Percentiles rank a stretch among this genome's conserved stretches.
Conservation (phyloP, 371 early-diverging fungal genomes). For the Choanephora cucurbitarum region DNA sequence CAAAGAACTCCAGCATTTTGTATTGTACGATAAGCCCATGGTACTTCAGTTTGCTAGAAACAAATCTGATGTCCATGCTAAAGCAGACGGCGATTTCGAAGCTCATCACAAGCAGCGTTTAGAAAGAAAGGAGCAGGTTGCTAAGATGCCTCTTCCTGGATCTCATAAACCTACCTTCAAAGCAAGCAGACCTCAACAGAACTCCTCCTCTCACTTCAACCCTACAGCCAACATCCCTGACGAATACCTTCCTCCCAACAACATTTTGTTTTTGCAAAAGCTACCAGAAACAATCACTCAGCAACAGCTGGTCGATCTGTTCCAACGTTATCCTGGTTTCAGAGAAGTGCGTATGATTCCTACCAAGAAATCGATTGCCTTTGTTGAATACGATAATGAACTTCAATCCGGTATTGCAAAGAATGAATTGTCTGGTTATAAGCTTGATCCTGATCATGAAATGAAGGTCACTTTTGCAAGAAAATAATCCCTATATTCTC, state of each 20-base stretch:
- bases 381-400: conserved; percentile 91
- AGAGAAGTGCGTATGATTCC: conserved; percentile 90
- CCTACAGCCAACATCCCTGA: conserved; percentile 63
- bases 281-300: conserved; percentile 77
- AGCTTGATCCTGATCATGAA: conserved; percentile 67
- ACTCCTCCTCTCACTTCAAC: conserved; percentile 9
- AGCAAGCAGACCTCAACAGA: conserved; percentile 18
- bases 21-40: conserved; percentile 81
- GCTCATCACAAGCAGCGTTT: conserved; percentile 56
- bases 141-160: conserved; percentile 44
- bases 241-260: conserved; percentile 78
- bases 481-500: conserved; percentile 37
- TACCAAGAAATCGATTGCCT: conserved; percentile 84
- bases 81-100: conserved; percentile 72
- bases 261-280: conserved; percentile 90
- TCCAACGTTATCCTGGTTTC: conserved; percentile 82
- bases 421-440: conserved; percentile 76
- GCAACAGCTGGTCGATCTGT: conserved; percentile 63
- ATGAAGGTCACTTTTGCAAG: conserved; percentile 86
- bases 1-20: conserved; percentile 81
- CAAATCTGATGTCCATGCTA: conserved; percentile 81
- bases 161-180: conserved; percentile 46
- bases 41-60: conserved; percentile 83
- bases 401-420: conserved; percentile 79
- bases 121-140: conserved; percentile 52